Evolutionary conservation across 2,329 filamentous ascomycete genomes (phyloP).

Genomic region (Hirsutella minnesotensis): DNA sequence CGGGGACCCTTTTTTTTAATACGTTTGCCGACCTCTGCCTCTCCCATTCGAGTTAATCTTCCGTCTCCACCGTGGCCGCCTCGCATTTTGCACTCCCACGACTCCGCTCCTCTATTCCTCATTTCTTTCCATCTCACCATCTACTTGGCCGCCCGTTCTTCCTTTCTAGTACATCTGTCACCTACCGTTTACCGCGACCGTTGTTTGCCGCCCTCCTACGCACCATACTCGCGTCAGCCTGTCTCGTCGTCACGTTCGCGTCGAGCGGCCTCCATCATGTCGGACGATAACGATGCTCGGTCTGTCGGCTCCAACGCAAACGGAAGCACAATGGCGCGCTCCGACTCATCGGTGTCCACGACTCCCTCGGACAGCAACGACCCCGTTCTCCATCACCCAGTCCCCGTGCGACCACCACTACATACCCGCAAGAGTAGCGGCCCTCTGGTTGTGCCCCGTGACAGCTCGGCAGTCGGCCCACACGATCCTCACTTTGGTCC

Average conservation of each 20-base stretch:
- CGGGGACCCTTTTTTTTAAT: not conserved
- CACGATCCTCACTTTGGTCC: conserved; percentile 67
- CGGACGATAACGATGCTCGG: conserved; percentile 12
- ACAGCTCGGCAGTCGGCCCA: conserved; percentile 61
- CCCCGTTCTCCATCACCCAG: conserved; percentile 34
- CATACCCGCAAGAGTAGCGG: conserved; percentile 68
- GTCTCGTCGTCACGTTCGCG: too few relatives aligned
- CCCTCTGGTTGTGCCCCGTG: conserved; percentile 70
- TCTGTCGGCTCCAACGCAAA: conserved; percentile 13
- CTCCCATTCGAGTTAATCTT: not conserved
- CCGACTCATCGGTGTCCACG: conserved; percentile 22
- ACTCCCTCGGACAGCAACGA: conserved; percentile 24
- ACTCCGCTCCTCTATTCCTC: not conserved
- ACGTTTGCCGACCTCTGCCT: not conserved
- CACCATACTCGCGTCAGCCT: too few relatives aligned
- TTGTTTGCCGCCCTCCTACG: too few relatives aligned
- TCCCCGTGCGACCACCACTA: conserved; percentile 52
- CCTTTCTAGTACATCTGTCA: too few relatives aligned
- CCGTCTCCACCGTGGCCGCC: not conserved
- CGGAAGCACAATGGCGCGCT: conserved; percentile 23
- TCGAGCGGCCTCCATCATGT: conserved; percentile 7
- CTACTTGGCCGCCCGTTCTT: not conserved
- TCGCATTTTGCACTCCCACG: not conserved
- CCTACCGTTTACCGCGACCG: too few relatives aligned
- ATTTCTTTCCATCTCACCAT: not conserved